Percentiles rank a stretch among this genome's conserved stretches.
These are phyloP conservation scores for Athelia psychrophila DNA, from an alignment of 1,284 basidiomycete genomes.

Conservation along the genomic window DNA sequence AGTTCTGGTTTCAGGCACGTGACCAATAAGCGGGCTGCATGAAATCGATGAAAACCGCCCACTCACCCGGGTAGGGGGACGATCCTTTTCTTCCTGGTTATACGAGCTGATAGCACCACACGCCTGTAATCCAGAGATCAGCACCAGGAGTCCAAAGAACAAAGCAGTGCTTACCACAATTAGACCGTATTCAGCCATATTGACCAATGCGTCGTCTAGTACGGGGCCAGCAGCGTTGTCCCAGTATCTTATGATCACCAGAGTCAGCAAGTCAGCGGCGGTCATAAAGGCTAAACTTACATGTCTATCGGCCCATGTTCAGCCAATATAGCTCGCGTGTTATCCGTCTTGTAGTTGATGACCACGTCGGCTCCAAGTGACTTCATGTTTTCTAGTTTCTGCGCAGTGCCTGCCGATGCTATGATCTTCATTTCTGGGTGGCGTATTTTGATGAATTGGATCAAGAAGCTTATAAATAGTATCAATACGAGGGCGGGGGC, in stretches of 20 bases:
- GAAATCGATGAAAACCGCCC: conserved; percentile 17
- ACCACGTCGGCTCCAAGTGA: conserved; percentile 66
- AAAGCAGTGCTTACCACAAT: conserved; percentile 24
- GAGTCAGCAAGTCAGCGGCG: not conserved
- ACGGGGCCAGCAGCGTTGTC: conserved; percentile 67
- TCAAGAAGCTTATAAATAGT: conserved; percentile 31
- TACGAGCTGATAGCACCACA: conserved; percentile 22
- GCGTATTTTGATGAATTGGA: conserved; percentile 62
- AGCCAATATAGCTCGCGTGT: conserved; percentile 48
- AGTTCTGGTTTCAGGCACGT: not conserved
- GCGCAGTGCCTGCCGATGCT: conserved; percentile 68
- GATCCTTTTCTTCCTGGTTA: conserved; percentile 24
- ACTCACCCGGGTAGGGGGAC: conserved; percentile 26
- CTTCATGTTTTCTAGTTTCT: conserved; percentile 66
- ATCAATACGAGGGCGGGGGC: not conserved
- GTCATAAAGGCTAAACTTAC: conserved; percentile 26
- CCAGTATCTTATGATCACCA: conserved; percentile 37
- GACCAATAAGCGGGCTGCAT: not conserved
- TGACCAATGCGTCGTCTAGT: conserved; percentile 57
- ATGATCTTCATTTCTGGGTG: conserved; percentile 59
- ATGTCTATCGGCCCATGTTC: conserved; percentile 56
- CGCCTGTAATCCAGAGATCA: not conserved
- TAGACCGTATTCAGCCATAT: conserved; percentile 48
- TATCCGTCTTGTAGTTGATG: conserved; percentile 71
- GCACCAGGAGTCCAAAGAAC: too few species aligned